Evolutionary conservation across 352 stramenopile genomes (phyloP).

Genomic region (Nothophytophthora sp.): DNA sequence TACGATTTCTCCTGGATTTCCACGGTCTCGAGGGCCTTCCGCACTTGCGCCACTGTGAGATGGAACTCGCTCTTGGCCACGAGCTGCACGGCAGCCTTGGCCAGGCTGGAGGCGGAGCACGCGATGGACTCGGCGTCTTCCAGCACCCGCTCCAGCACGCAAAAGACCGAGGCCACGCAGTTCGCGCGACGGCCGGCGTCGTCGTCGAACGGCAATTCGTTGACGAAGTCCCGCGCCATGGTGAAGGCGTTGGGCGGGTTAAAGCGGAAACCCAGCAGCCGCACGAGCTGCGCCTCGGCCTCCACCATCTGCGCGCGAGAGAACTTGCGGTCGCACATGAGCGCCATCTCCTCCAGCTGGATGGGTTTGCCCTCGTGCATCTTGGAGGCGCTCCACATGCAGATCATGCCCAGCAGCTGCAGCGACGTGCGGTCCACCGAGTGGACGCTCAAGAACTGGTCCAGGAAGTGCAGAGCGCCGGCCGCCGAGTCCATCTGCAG

Average conservation of each 20-base stretch:
- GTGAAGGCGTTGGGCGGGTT: conserved; percentile 66
- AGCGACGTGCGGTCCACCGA: conserved; percentile 76
- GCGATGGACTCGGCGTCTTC: conserved; percentile 32
- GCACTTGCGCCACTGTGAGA: conserved; percentile 20
- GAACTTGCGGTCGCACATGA: conserved; percentile 80
- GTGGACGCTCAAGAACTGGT: conserved; percentile 64
- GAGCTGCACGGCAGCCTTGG: conserved; percentile 49
- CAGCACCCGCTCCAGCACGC: conserved; percentile 37
- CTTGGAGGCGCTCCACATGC: conserved; percentile 74
- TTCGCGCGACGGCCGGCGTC: conserved; percentile 20
- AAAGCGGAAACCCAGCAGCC: conserved; percentile 62
- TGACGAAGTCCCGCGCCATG: conserved; percentile 64
- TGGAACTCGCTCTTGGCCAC: conserved; percentile 39
- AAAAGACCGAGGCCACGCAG: conserved; percentile 40
- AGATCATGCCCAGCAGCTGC: conserved; percentile 76
- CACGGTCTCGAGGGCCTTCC: conserved; percentile 19
- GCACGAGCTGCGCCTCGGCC: conserved; percentile 57
- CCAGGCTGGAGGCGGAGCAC: conserved; percentile 44
- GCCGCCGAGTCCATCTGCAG: conserved; percentile 64
- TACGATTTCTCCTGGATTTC: conserved; percentile 27
- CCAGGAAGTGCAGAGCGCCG: conserved; percentile 67
- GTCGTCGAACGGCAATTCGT: conserved; percentile 30
- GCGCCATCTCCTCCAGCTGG: conserved; percentile 68
- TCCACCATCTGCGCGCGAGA: conserved; percentile 56
- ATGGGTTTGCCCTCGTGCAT: conserved; percentile 75